These are phyloP conservation scores for Chlamydomonas asymmetrica DNA, from an alignment of 139 green algal species.

Conservation along the genomic window DNA sequence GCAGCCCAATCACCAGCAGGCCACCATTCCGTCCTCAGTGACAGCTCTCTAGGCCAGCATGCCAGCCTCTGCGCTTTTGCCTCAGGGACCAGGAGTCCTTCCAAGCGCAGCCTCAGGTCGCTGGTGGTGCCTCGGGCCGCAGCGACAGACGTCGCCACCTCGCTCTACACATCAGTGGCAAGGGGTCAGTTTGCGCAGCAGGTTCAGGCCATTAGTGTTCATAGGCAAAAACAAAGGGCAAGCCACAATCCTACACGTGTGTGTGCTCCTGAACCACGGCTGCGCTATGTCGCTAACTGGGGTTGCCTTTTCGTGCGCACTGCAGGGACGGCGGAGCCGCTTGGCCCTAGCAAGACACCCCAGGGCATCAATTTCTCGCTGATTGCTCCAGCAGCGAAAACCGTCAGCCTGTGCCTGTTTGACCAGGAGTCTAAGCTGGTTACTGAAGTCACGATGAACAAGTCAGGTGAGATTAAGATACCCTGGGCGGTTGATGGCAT, in stretches of 20 bases:
- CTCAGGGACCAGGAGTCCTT: no score
- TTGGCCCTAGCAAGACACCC: slow-evolving; percentile 68
- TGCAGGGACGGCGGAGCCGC: slow-evolving; percentile 51
- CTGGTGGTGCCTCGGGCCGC: no score
- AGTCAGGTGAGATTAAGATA: slow-evolving; percentile 47
- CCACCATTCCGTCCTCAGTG: no score
- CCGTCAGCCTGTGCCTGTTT: slow-evolving; percentile 69
- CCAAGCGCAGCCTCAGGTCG: no score
- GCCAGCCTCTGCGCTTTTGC: no score
- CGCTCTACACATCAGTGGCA: slow-evolving; percentile 2
- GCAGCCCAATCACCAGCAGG: no score
- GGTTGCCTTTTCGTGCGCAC: not conserved
- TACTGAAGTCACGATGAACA: slow-evolving; percentile 43
- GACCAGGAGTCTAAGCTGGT: slow-evolving; percentile 38
- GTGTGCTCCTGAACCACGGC: not conserved
- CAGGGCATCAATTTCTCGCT: slow-evolving; percentile 85
- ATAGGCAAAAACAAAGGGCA: not conserved
- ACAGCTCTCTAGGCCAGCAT: no score
- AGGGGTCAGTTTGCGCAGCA: not conserved
- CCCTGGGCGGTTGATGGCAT: not conserved
- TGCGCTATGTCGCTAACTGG: not conserved
- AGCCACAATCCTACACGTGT: not conserved
- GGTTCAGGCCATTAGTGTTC: not conserved
- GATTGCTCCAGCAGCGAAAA: slow-evolving; percentile 62
- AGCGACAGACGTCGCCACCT: no score